Base-by-base conservation (phyloP, 2,329 filamentous ascomycete genomes). In the Fusarium annulatum region DNA sequence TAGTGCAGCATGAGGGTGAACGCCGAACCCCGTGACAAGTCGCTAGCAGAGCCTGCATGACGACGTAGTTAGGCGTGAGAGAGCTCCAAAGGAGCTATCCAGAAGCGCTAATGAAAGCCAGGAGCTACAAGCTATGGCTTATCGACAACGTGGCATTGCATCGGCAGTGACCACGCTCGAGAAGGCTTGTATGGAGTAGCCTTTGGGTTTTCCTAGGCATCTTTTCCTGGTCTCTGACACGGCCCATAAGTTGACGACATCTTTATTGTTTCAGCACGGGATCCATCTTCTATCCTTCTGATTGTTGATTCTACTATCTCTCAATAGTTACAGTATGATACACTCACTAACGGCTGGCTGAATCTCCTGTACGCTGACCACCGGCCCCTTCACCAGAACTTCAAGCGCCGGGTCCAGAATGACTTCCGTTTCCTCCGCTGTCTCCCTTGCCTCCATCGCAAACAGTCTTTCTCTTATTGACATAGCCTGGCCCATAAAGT, bases 401-500 rank as follows among this genome's bases (percentile, higher is more conserved):
- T 45, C 23, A 10, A 23, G 21, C 36, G 6, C 41, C 16, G 23
- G 11, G 1, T 36, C 34, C 12, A 39, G 12, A 14, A 15, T 26
- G 4, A 26, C 8, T 33, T 46, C 8, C 1, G 16, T 9, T 2
- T 64, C 43, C 3, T 48, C 10, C 12, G 8, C 26, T 4, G 61
- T 59, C 39, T 69, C 68, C 33, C 38, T 42, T 15, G 41, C 61
- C 15, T 71, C 68, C 64, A 76, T 61, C 4, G 38, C 45, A 21
- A 75, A 39, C 1, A 76, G 61, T 3, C 64, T 51, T 19, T 53
- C 48, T n/a, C 64, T 71, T 1, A 72, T 43, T 1, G 39, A 42
- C 14, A 64, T 38, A 12, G 74, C 76, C 7, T 77, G 73, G 0
- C 43, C 53, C 19, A 77, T 9, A n/a, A 70, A 77, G 9, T 73